Conservation (phyloP, 2,329 filamentous ascomycete species). For the Monosporascus sp. region DNA sequence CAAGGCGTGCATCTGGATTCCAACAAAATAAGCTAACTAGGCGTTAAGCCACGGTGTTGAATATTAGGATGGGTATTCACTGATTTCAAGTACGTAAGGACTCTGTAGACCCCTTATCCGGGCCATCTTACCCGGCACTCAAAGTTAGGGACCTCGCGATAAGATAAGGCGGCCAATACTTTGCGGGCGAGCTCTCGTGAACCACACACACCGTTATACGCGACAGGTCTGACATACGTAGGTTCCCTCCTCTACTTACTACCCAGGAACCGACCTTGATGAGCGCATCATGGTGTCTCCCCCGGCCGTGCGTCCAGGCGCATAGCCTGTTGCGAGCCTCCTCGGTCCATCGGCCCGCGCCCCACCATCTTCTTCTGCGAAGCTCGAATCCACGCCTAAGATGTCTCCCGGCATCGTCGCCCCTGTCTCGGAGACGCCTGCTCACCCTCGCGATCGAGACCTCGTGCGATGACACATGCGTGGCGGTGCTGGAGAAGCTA, state of each 20-base stretch:
- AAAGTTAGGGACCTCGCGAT: neutral
- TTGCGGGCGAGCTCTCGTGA: neutral
- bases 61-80: too few relatives aligned
- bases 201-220: too few relatives aligned
- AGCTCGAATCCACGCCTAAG: neutral
- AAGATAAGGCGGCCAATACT: neutral
- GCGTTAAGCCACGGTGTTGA: too few relatives aligned
- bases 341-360: neutral
- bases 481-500: constrained; percentile 67
- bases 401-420: neutral
- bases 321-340: neutral
- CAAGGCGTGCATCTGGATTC: too few relatives aligned
- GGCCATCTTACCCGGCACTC: neutral
- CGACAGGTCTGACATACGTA: too few relatives aligned
- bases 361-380: neutral
- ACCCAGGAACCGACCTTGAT: neutral
- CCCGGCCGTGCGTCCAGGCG: neutral
- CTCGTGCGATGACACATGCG: constrained; percentile 89
- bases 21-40: too few relatives aligned
- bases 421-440: constrained; percentile 27
- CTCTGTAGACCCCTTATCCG: neutral
- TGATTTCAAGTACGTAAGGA: too few relatives aligned
- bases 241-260: too few relatives aligned
- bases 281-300: neutral
- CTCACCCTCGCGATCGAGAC: constrained; percentile 72